phyloP scores from a whole-genome alignment of 2,329 filamentous ascomycete species.

The Xylariaceae sp. region DNA sequence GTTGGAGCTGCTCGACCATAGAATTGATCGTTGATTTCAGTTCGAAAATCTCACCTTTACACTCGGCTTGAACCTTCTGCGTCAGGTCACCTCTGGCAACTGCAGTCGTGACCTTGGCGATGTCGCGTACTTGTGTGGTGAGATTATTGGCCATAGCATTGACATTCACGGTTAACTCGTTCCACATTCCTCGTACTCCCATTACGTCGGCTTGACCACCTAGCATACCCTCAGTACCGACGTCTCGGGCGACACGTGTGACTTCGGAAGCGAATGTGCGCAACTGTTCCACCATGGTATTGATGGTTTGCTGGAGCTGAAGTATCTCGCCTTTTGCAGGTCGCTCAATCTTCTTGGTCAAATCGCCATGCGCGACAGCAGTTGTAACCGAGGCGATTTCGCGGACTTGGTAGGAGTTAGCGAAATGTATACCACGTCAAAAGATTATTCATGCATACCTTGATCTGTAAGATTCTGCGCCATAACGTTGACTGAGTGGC shows the following conservation, averaged over 20 bases:
- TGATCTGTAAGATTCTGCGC: constrained; percentile 78
- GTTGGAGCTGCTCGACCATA: constrained; percentile 97
- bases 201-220: constrained; percentile 80
- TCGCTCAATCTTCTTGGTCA: constrained; percentile 80
- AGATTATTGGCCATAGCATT: constrained; percentile 87
- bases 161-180: constrained; percentile 79
- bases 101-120: constrained; percentile 74
- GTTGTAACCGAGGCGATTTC: constrained; percentile 83
- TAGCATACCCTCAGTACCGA: constrained; percentile 78
- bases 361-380: constrained; percentile 75
- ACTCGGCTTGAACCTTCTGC: constrained; percentile 92
- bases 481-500: constrained; percentile 68
- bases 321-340: constrained; percentile 78
- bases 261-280: constrained; percentile 81
- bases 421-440: background rate
- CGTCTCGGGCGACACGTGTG: constrained; percentile 76
- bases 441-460: constrained; percentile 35
- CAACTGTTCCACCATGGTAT: constrained; percentile 85
- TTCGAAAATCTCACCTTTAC: constrained; percentile 85
- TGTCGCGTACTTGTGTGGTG: constrained; percentile 88
- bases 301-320: constrained; percentile 80
- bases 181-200: constrained; percentile 85
- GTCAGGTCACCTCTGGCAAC: constrained; percentile 84
- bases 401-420: constrained; percentile 48
- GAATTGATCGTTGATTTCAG: constrained; percentile 98